Base-by-base conservation (phyloP, 148 eudicot species). In the Selenicereus undatus region DNA sequence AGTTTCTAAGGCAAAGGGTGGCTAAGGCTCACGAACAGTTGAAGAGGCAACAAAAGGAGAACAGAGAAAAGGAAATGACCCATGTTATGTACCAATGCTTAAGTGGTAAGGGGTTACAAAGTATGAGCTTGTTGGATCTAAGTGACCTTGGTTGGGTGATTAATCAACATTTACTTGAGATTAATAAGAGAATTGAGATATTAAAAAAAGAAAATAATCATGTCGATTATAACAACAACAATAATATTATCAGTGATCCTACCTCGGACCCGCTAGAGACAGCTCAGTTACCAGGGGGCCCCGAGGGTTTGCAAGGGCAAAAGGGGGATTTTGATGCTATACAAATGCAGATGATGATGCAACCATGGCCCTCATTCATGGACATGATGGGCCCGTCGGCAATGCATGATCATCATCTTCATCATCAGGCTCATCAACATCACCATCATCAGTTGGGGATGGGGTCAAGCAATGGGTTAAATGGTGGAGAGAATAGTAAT, bases 61-160 rank as follows among this genome's bases (percentile, higher is more conserved):
- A 91, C 71, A 81, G 89, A 21, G 88, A 86, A 48, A 88, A 91
- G 83, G 90, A 91, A 36, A 79, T 85, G 78, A 84, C 87, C 42
- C 86, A 85, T 5, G 77, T 91, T 18, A 88, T 91, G 91, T 81
- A 86, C 80, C 83, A 83, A 52, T 89, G 93, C 79, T 78, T 91
- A 77, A 82, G 66, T 32, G 93, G 92, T 22, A 85, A 82, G 82
- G 66, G 86, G 13, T 42, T 89, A 9, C 87, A 87, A 32, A 81
- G 81, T 62, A 5, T 91, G 84, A 84, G 39, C 45, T 16, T 89
- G 48, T 35, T 80, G 12, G 94, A 92, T 71, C 62, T 92, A 80
- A 89, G 87, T 80, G 94, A 91, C 71, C 82, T 92, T 48, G 87
- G 89, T 27, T 88, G 84, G 88, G 76, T 91, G 79, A 72, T 90